Conservation (phyloP, 441 rosid genomes). For the Erysimum pusillum region DNA sequence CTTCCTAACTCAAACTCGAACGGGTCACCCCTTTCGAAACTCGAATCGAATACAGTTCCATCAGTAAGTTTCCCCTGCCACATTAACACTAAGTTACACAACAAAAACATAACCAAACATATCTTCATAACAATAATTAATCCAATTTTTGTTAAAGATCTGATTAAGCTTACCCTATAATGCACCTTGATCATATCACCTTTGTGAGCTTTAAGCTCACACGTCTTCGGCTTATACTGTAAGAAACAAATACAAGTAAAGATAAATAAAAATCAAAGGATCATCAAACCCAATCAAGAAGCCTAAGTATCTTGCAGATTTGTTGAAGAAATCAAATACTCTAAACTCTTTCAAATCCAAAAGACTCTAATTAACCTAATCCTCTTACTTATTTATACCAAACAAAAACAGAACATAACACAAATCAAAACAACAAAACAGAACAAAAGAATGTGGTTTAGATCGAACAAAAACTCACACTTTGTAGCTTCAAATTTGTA, state of each 20-base stretch:
- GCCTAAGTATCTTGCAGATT: neutral
- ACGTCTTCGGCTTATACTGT: constrained; percentile 79
- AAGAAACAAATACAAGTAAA: neutral
- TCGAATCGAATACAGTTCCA: constrained; percentile 92
- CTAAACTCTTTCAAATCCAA: neutral
- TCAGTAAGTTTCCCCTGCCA: constrained; percentile 88
- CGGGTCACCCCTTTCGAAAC: constrained; percentile 93
- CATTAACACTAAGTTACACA: constrained; percentile 19
- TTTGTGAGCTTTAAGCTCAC: constrained; percentile 87
- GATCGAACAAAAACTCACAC: constrained; percentile 1
- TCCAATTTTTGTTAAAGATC: neutral
- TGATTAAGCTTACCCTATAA: constrained; percentile 69
- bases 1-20: constrained; percentile 86
- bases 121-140: neutral
- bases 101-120: neutral
- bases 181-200: constrained; percentile 89
- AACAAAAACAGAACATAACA: neutral
- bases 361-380: neutral
- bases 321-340: neutral
- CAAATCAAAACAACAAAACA: constrained; percentile 12
- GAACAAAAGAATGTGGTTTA: neutral
- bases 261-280: constrained; percentile 6
- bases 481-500: neutral
- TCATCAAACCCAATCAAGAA: neutral
- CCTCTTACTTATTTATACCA: neutral